Evolutionary conservation across 164 flowering plant species (phyloP), one percentile per base, ranked within the genome.

Genomic region (Chloranthus sessilifolius): DNA sequence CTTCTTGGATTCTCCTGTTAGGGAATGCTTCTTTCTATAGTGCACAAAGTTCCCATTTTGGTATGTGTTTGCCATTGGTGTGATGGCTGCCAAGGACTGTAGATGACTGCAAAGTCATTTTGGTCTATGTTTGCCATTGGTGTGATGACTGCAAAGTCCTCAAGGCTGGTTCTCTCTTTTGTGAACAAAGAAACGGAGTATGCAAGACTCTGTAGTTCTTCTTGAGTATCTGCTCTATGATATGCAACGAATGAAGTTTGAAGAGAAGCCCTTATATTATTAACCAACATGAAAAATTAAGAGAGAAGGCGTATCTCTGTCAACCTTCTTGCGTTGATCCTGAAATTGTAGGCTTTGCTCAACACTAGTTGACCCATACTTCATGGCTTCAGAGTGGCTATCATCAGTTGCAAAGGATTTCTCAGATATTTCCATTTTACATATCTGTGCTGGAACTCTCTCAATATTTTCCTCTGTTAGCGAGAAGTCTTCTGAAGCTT

Each of bases 151-250:
- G 41, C 42, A 50, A 26, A 40, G 42, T 49, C 49, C 43, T 46
- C 26, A 58, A 44, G 23, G 7, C 30, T 23, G 33, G 48, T 42
- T 63, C 62, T 50, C 50, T 56, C 43, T 42, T 54, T 24, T 58
- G 28, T 20, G 56, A 24, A 39, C 41, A 12, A 34, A 30, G 34
- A 57, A 29, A 52, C 34, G 28, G 50, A 44, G 26, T 43, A 53
- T 42, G 43, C 46, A 40, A 35, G 15, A 27, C 45, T 26, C 36
- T 47, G 30, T 26, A 35, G n/a, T 23, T 17, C 53, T 26, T 16
- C 52, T 45, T 40, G 33, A 19, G 65, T 34, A 50, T 51, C 68
- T 71, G 68, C 54, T 53, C 61, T 45, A 50, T 21, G 26, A 52
- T 55, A 54, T 44, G 44, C 48, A 55, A 45, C 38, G 57, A 41